phyloP scores from a whole-genome alignment of 2,329 filamentous ascomycete genomes.

The Zymoseptoria passerinii region DNA sequence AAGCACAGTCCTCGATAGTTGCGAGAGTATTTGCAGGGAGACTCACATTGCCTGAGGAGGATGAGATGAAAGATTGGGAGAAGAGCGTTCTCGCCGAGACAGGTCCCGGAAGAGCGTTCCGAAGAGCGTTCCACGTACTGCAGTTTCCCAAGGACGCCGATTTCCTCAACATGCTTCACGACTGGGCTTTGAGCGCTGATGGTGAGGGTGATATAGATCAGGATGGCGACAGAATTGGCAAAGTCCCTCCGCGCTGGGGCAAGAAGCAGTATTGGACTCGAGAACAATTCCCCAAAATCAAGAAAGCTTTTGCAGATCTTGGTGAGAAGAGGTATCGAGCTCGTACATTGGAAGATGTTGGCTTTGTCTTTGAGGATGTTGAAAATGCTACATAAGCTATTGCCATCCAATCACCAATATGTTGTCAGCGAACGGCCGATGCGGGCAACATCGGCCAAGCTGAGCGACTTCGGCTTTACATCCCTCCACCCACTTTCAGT shows the following conservation, averaged over 20 bases:
- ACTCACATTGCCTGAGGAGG: conserved; percentile 53
- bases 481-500: neutral
- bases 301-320: conserved; percentile 59
- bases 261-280: conserved; percentile 65
- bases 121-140: conserved; percentile 48
- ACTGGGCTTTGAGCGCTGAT: conserved; percentile 48
- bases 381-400: neutral
- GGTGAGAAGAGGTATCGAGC: conserved; percentile 52
- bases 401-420: conserved; percentile 1
- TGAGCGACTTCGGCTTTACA: neutral
- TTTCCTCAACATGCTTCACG: conserved; percentile 61
- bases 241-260: conserved; percentile 63
- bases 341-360: conserved; percentile 61
- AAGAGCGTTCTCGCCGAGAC: conserved; percentile 25
- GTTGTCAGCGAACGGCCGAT: neutral
- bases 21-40: conserved; percentile 69
- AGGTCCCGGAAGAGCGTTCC: conserved; percentile 43
- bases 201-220: conserved; percentile 17
- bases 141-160: conserved; percentile 54
- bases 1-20: conserved; percentile 70
- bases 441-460: neutral
- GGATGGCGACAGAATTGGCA: conserved; percentile 38
- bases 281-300: conserved; percentile 58
- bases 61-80: conserved; percentile 66
- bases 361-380: conserved; percentile 34